These are phyloP conservation scores for Pseudogymnoascus sp. DNA, from an alignment of 2,329 filamentous ascomycete genomes.

Conservation along the genomic window DNA sequence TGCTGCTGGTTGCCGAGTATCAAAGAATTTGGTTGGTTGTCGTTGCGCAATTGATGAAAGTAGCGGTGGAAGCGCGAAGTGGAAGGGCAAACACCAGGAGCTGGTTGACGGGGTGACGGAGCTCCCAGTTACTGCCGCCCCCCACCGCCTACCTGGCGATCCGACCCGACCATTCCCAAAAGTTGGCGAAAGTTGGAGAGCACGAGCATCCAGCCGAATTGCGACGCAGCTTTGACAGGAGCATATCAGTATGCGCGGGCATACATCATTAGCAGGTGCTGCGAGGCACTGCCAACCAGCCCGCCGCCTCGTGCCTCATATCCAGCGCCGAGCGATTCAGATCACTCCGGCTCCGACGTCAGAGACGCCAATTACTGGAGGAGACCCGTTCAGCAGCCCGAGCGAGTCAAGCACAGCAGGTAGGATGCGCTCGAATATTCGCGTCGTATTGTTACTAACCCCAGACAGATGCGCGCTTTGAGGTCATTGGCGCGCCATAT, in stretches of 20 bases:
- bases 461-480: constrained; percentile 76
- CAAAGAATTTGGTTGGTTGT: not conserved
- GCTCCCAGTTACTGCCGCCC: not conserved
- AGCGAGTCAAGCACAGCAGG: constrained; percentile 28
- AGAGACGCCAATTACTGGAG: constrained; percentile 40
- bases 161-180: constrained; percentile 4
- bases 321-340: constrained; percentile 47
- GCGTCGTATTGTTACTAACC: constrained; percentile 5
- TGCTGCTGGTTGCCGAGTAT: not conserved
- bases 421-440: constrained; percentile 5
- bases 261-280: constrained; percentile 33
- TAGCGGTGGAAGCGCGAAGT: constrained; percentile 2
- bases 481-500: constrained; percentile 84
- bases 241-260: constrained; percentile 33
- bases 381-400: constrained; percentile 48
- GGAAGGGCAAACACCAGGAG: not conserved
- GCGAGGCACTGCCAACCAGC: constrained; percentile 26
- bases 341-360: constrained; percentile 54
- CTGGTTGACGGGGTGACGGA: constrained; percentile 4
- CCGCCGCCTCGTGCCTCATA: constrained; percentile 22
- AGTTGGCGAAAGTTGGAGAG: constrained; percentile 4
- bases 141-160: not conserved
- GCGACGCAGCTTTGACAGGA: not conserved
- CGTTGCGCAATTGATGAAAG: constrained; percentile 5
- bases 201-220: constrained; percentile 1